Base-by-base conservation (phyloP, 768 basidiomycete species). In the Tephrocybe rancida region DNA sequence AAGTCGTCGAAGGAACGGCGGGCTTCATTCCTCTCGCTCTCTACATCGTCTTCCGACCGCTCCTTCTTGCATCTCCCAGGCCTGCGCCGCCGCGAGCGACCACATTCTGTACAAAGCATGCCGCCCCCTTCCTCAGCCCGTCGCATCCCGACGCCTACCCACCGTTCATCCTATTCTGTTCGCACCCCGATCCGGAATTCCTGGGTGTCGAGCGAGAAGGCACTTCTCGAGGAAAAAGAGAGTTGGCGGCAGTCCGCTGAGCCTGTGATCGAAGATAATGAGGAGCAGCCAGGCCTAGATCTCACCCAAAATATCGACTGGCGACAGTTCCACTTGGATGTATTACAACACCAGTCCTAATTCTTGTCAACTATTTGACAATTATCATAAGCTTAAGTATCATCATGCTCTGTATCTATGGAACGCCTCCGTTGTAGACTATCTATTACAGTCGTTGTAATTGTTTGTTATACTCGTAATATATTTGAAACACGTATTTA, bases 241-340 rank as follows among this genome's bases (percentile, higher is more conserved):
- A 54, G 35, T 34, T 65, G 44, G 61, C 52, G 50, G n/a, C 55
- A 54, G 43, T 49, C 57, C 37, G 60, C 58, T 18, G 56, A 56
- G 54, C 54, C 53, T n/a, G 39, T 60, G 9, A 62, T 63, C 29
- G 66, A 63, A 5, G 65, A 68, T 37, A 56, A 60, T 11, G 66
- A 61, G 24, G 67, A 61, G 48, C 65, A 67, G 55, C 72, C 73
- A 41, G 73, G 65, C 55, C 71, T 74, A 42, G 74, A 76, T 37
- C 71, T 72, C 5, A 72, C 69, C 8, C 42, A 51, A 1, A 65
- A 68, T 34, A 73, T 78, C 35, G 82, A 85, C 63, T 85, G 83
- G 83, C 74, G 81, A 3, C 76, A 82, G 62, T 84, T 84, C 50
- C 82, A 84, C 56, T 68, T 72, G 16, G 77, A 82, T 44, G 69